Evolutionary conservation across 1,284 basidiomycete genomes (phyloP).

Genomic region (Lignosus rhinocerotis): DNA sequence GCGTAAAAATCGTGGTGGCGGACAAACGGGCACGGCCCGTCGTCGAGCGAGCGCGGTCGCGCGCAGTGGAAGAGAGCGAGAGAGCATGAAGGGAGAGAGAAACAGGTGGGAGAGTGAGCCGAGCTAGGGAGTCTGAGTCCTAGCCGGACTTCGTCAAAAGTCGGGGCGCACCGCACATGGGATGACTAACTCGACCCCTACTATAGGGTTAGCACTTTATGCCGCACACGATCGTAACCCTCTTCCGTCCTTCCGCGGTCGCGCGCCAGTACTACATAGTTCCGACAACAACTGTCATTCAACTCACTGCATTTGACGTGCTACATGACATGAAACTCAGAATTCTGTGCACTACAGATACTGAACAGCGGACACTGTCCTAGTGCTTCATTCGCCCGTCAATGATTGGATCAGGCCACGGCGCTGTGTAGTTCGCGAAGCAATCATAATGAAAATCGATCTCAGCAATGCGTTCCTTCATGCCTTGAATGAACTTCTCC

Average conservation of each 20-base stretch:
- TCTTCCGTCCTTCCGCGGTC: not conserved
- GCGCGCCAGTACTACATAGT: not conserved
- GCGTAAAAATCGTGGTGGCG: slow-evolving; percentile 36
- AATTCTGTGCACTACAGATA: not conserved
- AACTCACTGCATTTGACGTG: not conserved
- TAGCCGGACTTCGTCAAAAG: not conserved
- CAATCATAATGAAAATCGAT: slow-evolving; percentile 27
- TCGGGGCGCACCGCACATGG: slow-evolving; percentile 11
- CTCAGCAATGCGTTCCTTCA: slow-evolving; percentile 29
- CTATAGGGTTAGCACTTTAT: slow-evolving; percentile 15
- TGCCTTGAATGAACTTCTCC: slow-evolving; percentile 26
- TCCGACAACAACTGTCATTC: not conserved
- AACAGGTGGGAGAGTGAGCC: slow-evolving; percentile 14
- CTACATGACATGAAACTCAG: not conserved
- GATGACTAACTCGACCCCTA: slow-evolving; percentile 29
- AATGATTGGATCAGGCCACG: slow-evolving; percentile 22
- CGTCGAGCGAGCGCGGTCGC: slow-evolving; percentile 39
- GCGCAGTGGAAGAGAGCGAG: slow-evolving; percentile 38
- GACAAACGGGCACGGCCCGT: slow-evolving; percentile 33
- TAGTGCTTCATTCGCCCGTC: slow-evolving; percentile 24
- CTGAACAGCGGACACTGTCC: not conserved
- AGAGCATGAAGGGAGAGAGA: slow-evolving; percentile 38
- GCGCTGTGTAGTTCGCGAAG: slow-evolving; percentile 25
- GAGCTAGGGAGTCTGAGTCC: slow-evolving; percentile 5
- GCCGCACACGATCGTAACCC: slow-evolving; percentile 20